Evolutionary conservation across 805 yeast genomes (phyloP).

Genomic region (Metschnikowia vanudenii): DNA sequence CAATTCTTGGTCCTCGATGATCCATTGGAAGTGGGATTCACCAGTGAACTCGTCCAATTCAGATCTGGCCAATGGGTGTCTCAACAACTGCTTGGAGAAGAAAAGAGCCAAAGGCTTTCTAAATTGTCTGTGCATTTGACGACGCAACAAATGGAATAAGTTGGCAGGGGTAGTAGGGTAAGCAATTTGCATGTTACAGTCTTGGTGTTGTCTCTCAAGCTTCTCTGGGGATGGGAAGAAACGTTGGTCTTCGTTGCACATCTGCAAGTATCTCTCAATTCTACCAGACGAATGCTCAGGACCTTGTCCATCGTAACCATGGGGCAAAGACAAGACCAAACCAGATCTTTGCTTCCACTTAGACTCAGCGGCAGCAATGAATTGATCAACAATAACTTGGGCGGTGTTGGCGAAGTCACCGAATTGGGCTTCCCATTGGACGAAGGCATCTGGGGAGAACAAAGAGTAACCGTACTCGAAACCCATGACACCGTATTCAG

Average conservation of each 20-base stretch:
- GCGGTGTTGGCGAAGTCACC: conserved; percentile 99
- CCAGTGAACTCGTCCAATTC: conserved; percentile 79
- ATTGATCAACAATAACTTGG: conserved; percentile 95
- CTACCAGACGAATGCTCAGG: conserved; percentile 99
- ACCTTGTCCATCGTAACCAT: conserved; percentile 99
- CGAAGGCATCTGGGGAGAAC: conserved; percentile 95
- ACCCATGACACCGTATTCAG: conserved; percentile 99
- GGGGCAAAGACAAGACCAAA: conserved; percentile 90
- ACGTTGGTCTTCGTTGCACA: conserved; percentile 95
- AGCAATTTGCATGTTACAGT: conserved; percentile 95
- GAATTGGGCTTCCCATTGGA: conserved; percentile 99
- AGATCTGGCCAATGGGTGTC: conserved; percentile 93
- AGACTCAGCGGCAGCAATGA: conserved; percentile 93
- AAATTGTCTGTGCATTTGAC: conserved; percentile 99
- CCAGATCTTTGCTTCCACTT: conserved; percentile 99
- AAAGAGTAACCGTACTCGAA: conserved; percentile 98
- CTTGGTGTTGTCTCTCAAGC: conserved; percentile 97
- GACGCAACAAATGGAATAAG: conserved; percentile 92
- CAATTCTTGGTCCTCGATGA: conserved; percentile 87
- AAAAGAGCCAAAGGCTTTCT: conserved; percentile 84
- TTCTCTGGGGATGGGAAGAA: conserved; percentile 86
- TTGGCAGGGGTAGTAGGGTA: conserved; percentile 98
- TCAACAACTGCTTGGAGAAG: conserved; percentile 90
- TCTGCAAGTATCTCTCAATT: conserved; percentile 92
- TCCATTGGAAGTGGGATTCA: conserved; percentile 92